Evolutionary conservation across 2,329 filamentous ascomycete genomes (phyloP), one percentile per base, ranked within the genome.

Genomic region (Cladophialophora chaetospira): DNA sequence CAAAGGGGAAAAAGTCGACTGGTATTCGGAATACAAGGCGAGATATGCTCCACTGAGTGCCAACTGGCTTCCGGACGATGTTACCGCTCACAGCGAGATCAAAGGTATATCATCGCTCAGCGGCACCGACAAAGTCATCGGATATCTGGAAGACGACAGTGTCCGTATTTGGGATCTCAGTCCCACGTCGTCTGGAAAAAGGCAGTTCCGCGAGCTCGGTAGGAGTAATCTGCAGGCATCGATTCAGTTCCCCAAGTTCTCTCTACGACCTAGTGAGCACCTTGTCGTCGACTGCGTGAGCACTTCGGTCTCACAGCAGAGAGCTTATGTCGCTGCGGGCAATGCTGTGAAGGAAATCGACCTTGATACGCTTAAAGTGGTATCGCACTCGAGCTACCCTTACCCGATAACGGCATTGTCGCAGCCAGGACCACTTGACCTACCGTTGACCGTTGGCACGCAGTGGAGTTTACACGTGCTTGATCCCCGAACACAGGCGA

Each of bases 11-110:
- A 78, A 77, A 36, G 79, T 92, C 17, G 85, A 88, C 46, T 97
- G 91, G 88, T 96, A 96, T 70, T 82, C 88, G 53, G 92, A 97
- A 71, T 96, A 91, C 68, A 87, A 95, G 61, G 89, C 92, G 51
- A 82, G 92, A 29, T 82, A 92, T 72, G 91, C 85, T 0, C 85
- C 87, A 0, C 79, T 91, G n/a, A 80, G 80, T 11, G 77, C 91
- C 51, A 87, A 82, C 65, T 97, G 92, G 92, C 38, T 82, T 91
- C 68, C 79, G 83, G 53, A 85, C 87, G 26, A 64, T 67, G 25
- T 57, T 67, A 19, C 6, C 72, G 73, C 8, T 68, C 77, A 35
- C 68, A 67, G 52, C 72, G 78, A 29, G 26, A 60, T 66, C 40
- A 54, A 56, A 43, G 61, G 63, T 31, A 52, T 66, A 44, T 58